Percentiles rank a stretch among this genome's conserved stretches.
Evolutionary conservation across 2,329 filamentous ascomycete genomes (phyloP).

Genomic region (Aspergillus carbonarius): DNA sequence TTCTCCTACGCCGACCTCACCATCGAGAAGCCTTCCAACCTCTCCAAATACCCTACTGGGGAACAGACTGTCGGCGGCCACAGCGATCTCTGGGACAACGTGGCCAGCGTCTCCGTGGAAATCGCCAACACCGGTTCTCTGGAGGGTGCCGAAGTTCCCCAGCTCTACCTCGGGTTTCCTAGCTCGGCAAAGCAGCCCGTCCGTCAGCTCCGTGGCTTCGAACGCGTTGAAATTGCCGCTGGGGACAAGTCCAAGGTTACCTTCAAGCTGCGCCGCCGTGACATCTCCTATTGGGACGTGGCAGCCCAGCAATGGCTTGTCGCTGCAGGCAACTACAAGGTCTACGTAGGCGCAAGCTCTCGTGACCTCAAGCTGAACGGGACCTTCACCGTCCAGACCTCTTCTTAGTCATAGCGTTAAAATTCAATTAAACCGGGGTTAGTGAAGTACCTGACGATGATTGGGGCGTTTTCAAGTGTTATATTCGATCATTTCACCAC

Average conservation of each 20-base stretch:
- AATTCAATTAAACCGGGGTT: not conserved
- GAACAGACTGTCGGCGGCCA: slow-evolving; percentile 49
- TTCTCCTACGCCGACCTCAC: slow-evolving; percentile 21
- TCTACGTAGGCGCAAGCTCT: slow-evolving; percentile 28
- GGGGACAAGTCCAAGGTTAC: slow-evolving; percentile 43
- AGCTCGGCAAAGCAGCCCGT: slow-evolving; percentile 23
- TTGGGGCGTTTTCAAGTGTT: not conserved
- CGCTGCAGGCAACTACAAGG: slow-evolving; percentile 20
- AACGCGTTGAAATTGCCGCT: slow-evolving; percentile 48
- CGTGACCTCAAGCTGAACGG: slow-evolving; percentile 24
- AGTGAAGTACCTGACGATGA: too few relatives aligned
- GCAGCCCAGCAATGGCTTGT: slow-evolving; percentile 36
- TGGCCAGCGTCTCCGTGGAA: slow-evolving; percentile 50
- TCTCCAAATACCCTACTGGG: slow-evolving; percentile 4
- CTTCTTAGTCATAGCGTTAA: not conserved
- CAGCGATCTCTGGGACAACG: slow-evolving; percentile 53
- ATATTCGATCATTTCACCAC: too few relatives aligned
- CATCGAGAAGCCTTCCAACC: not conserved
- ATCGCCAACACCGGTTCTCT: slow-evolving; percentile 54
- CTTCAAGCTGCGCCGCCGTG: slow-evolving; percentile 47
- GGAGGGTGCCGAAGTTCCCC: slow-evolving; percentile 52
- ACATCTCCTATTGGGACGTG: slow-evolving; percentile 40
- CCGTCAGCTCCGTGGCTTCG: slow-evolving; percentile 52
- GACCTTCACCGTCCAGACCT: slow-evolving; percentile 4
- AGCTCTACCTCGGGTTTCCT: slow-evolving; percentile 56